Base-by-base conservation (phyloP, 208 protist species). In the Trypanosoma boissoni region DNA sequence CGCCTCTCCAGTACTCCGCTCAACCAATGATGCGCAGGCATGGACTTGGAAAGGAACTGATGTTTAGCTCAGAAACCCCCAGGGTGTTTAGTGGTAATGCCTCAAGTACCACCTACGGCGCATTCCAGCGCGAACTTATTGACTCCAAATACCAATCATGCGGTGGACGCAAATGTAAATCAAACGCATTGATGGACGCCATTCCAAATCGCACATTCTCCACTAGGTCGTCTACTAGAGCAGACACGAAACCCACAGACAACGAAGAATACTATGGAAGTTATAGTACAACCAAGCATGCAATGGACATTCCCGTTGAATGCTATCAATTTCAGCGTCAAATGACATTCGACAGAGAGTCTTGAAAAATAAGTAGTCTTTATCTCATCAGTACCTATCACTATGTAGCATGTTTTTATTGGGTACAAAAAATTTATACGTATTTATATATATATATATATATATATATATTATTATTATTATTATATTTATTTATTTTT, bases 311-410 rank as follows among this genome's bases (percentile, higher is more conserved):
- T 9, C 54, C 70, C 3, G 72, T 91, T 8, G 64, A 51, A 9
- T 68, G 74, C 42, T 79, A 68, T 45, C 66, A 73, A 0, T 80
- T 91, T 26, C 83, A 91, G 65, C 53, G 80, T 12, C 65, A 75
- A 46, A 67, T 83, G 44, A 62, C 72, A 1, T 52, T 1, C 26
- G 29, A 51, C 3, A 34, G 5, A 36, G 3, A 8, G 6, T 16
- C n/a, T 37, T 2, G 20, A 21, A 20, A 54, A 31, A 31, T 3
- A 18, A 8, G 29, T 1, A 37, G 23, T 37, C 5, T 21, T 3
- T 2, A 7, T 6, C 46, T 58, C 20, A 34, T 20, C 5, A 26
- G 31, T 10, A 2, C 32, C 23, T 37, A 48, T 23, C 14, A 44
- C 28, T 26, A 39, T 39, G 34, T 39, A 39, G 12, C n/a, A 39